A percentile compares a stretch with the other conserved stretches of the same genome.
Evolutionary conservation across 1,139 yeast species (phyloP).

Genomic region (Saccharomyces hybrid): DNA sequence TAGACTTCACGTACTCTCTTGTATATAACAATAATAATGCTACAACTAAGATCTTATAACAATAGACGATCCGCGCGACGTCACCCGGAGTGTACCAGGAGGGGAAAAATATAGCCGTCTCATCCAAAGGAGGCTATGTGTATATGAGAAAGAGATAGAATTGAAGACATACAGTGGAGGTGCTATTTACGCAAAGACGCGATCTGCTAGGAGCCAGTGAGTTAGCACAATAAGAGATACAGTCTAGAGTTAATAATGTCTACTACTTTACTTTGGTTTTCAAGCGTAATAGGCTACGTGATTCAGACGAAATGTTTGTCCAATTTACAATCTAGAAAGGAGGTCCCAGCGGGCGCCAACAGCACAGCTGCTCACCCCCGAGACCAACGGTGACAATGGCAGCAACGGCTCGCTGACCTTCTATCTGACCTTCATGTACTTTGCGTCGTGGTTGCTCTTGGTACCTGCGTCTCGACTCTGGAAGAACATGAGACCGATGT

Average conservation of each 20-base stretch:
- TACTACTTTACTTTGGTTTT: conserved; percentile 7
- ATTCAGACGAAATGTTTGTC: conserved; percentile 11
- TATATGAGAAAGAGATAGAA: not conserved
- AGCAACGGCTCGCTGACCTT: conserved; percentile 1
- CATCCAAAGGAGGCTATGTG: not conserved
- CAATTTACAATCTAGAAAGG: conserved; percentile 5
- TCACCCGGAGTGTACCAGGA: not conserved
- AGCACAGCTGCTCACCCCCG: conserved; percentile 1
- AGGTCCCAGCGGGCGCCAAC: not conserved
- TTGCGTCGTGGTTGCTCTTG: conserved; percentile 7
- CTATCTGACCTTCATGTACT: conserved; percentile 6
- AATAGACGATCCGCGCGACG: not conserved
- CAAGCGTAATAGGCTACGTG: conserved; percentile 10
- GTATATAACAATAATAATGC: not conserved
- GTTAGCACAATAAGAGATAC: not conserved
- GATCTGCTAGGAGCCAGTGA: not conserved
- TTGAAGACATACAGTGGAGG: not conserved
- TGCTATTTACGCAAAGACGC: not conserved
- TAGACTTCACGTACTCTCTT: not conserved
- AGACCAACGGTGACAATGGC: not conserved
- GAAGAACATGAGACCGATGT: conserved; percentile 3
- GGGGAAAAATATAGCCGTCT: not conserved
- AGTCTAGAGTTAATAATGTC: conserved; percentile 1
- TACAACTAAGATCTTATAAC: not conserved
- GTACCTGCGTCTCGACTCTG: conserved; percentile 5